Evolutionary conservation across 306 rosid species (phyloP), one percentile per base, ranked within the genome.

Genomic region (Phaseolus lunatus): DNA sequence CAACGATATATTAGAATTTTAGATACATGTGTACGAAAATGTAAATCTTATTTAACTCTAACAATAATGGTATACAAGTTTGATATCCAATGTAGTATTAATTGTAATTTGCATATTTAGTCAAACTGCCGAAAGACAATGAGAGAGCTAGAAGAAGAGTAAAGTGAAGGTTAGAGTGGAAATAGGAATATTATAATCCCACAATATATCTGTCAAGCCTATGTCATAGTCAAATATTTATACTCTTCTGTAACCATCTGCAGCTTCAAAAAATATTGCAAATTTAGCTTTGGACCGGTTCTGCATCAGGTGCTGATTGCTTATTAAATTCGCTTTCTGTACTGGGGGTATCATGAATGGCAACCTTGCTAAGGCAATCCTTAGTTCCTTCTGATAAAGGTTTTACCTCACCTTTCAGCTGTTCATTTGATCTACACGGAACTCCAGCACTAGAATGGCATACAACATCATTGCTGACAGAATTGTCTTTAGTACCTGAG

Each of bases 271-370:
- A 58, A 73, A 58, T 75, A 73, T n/a, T 39, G 76, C 80, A 70
- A 78, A 71, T 70, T 85, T 77, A 89, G 87, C 85, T 84, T 37
- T 66, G 64, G 59, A 91, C 78, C 13, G 86, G 77, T 78, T 87
- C 85, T 44, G 82, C 81, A 70, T 78, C 89, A 75, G 90, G 71
- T 70, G 72, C 70, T 72, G 83, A 29, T 83, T 22, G 81, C 80
- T 81, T 68, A 14, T 65, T 67, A 70, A 66, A 65, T 27, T 80
- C 77, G 72, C 77, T 63, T 71, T 72, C 84, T 16, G 75, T 69
- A 50, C 71, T 72, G 10, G 57, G 66, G 74, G 76, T 73, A 35
- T 80, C 81, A 37, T 48, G 72, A 76, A 23, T 66, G 2, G 68
- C 43, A 49, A 72, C 79, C 83, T 58, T 78, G 47, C 67, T 68